Conservation (phyloP, 768 basidiomycete genomes). For the Postia placenta region DNA sequence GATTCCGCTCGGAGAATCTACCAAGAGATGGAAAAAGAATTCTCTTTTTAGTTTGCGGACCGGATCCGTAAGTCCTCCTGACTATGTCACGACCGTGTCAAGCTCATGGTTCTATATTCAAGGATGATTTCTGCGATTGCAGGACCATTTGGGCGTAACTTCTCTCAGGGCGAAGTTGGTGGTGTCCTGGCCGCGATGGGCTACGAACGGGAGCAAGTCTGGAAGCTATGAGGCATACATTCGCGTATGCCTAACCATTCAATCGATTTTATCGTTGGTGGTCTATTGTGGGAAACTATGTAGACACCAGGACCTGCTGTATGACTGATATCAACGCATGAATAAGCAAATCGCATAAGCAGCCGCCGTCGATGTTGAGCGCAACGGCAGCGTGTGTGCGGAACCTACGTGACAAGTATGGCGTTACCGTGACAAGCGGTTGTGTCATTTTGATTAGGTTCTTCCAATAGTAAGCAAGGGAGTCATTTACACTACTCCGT, state of each 20-base stretch:
- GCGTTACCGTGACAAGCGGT: not conserved
- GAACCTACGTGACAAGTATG: not conserved
- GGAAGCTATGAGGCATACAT: conserved; percentile 45
- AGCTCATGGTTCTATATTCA: conserved; percentile 9
- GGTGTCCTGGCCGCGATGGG: conserved; percentile 65
- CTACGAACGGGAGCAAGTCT: conserved; percentile 54
- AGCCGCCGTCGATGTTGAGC: too few relatives aligned
- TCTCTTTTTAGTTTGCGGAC: conserved; percentile 77
- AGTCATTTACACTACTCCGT: too few relatives aligned
- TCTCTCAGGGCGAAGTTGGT: conserved; percentile 66
- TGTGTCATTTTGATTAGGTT: not conserved
- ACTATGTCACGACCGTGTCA: conserved; percentile 3
- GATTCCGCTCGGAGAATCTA: conserved; percentile 3
- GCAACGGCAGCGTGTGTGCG: too few relatives aligned
- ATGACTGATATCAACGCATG: too few relatives aligned
- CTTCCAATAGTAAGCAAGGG: conserved; percentile 1
- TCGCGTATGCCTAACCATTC: too few relatives aligned
- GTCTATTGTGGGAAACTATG: too few relatives aligned
- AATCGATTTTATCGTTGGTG: too few relatives aligned
- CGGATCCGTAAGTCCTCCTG: conserved; percentile 51
- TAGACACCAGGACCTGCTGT: too few relatives aligned
- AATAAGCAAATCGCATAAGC: too few relatives aligned
- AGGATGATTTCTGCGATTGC: conserved; percentile 76
- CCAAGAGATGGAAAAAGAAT: conserved; percentile 31
- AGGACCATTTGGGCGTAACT: conserved; percentile 71